Evolutionary conservation across 2,329 filamentous ascomycete genomes (phyloP).

Genomic region (Grosmannia penicillata): DNA sequence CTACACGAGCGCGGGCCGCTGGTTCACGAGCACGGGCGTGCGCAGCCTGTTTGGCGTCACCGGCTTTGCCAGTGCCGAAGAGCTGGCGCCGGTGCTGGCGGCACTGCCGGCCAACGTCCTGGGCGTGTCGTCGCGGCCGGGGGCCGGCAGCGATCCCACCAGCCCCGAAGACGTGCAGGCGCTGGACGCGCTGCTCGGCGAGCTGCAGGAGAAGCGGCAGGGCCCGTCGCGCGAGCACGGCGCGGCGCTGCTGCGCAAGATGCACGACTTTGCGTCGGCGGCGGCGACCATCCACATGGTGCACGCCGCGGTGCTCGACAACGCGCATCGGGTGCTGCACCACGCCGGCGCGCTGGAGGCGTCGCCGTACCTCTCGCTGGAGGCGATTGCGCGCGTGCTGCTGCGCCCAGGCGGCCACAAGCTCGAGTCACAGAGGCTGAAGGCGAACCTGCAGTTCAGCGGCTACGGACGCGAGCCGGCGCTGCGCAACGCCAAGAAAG

Average conservation of each 20-base stretch:
- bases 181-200: slow-evolving; percentile 17
- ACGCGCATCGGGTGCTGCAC: slow-evolving; percentile 24
- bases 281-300: slow-evolving; percentile 30
- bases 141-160: not conserved
- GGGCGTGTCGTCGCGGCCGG: too few relatives aligned
- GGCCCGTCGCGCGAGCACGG: slow-evolving; percentile 28
- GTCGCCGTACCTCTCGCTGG: slow-evolving; percentile 26
- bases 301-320: slow-evolving; percentile 32
- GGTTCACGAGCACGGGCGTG: slow-evolving; percentile 30
- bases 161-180: not conserved
- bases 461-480: not conserved
- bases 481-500: slow-evolving; percentile 1
- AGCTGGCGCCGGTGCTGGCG: slow-evolving; percentile 25
- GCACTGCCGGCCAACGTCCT: slow-evolving; percentile 19
- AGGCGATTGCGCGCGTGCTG: slow-evolving; percentile 32
- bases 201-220: slow-evolving; percentile 23
- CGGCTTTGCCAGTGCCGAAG: slow-evolving; percentile 25
- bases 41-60: slow-evolving; percentile 34
- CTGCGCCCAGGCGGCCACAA: slow-evolving; percentile 13
- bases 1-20: slow-evolving; percentile 36
- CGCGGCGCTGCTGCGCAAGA: slow-evolving; percentile 27
- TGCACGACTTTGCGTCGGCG: slow-evolving; percentile 28
- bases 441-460: not conserved
- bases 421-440: not conserved
- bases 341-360: not conserved